Evolutionary conservation across 495 filamentous ascomycete species (phyloP), one percentile per base, ranked within the genome.

Genomic region (Jackrogersella multiformis): DNA sequence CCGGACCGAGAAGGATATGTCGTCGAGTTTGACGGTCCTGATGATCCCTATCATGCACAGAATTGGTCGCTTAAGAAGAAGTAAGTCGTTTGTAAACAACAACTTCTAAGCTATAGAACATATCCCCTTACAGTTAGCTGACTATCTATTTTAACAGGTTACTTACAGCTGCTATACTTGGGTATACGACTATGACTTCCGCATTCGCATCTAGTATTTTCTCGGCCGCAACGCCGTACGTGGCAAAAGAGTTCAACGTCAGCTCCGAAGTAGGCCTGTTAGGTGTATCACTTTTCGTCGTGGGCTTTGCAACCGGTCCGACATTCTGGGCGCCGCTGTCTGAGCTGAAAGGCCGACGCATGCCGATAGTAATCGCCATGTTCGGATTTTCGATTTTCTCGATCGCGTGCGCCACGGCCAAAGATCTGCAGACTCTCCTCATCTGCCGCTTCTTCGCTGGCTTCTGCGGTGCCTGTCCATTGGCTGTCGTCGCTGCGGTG

Each of bases 401-500:
- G 62, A 78, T 94, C 64, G 88, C 82, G 7, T 88, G 88, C 15
- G 92, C 92, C 7, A 81, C 83, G 0, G 89, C 80, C 46, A 94
- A 94, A 74, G 91, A 96, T 73, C 74, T 93, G 2, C 93, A 96
- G 76, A 96, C 93, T 0, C 72, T 95, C 8, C 80, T 96, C 53
- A 86, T 96, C 64, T 90, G 87, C 67, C 90, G 93, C 21, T 97
- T 96, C 81, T 96, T 92, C 72, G 87, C 83, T 52, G 93, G 93
- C 46, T 86, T 88, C 74, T 87, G 84, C 67, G 92, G 91, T 30
- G 88, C 90, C 39, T 91, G 87, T 73, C 92, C 93, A 0, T 73
- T 97, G 5, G 88, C 93, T 18, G 88, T 96, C 44, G 93, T 96
- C 0, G 93, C 88, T 2, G 93, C 93, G 20, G 86, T 96, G 49